phyloP scores from a whole-genome alignment of 345 rosid genomes.

The Eutrema japonicum region DNA sequence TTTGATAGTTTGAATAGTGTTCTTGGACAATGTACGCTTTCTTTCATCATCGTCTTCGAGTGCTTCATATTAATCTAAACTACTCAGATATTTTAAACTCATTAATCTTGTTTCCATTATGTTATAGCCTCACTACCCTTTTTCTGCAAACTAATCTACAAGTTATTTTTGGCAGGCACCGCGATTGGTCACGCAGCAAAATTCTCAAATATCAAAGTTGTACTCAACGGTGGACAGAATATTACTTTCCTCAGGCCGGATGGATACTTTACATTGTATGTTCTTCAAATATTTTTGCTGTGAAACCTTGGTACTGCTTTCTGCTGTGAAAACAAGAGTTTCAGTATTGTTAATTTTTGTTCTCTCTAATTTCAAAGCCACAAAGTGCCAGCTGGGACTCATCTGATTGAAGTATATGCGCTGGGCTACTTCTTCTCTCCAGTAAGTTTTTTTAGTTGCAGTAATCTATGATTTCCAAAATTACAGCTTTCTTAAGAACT shows the following conservation, averaged over 20 bases:
- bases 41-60: neutral
- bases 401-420: slow-evolving; percentile 90
- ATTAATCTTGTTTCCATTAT: slow-evolving; percentile 7
- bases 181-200: slow-evolving; percentile 66
- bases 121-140: neutral
- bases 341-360: slow-evolving; percentile 3
- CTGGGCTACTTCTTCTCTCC: slow-evolving; percentile 94
- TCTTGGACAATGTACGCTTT: neutral
- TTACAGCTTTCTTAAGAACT: neutral
- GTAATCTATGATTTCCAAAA: slow-evolving; percentile 5
- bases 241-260: slow-evolving; percentile 86
- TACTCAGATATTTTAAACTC: neutral
- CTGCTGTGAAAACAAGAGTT: slow-evolving; percentile 16
- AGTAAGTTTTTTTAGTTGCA: slow-evolving; percentile 50
- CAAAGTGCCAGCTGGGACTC: slow-evolving; percentile 90
- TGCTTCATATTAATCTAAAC: neutral
- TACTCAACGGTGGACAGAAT: slow-evolving; percentile 81
- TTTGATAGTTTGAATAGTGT: slow-evolving; percentile 8
- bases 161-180: slow-evolving; percentile 41
- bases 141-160: slow-evolving; percentile 18
- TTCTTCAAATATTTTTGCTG: neutral
- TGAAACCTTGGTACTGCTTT: neutral
- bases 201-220: slow-evolving; percentile 71
- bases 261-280: slow-evolving; percentile 97
- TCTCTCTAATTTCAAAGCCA: slow-evolving; percentile 61